Evolutionary conservation across 345 rosid genomes (phyloP).

Genomic region (Salix viminalis): DNA sequence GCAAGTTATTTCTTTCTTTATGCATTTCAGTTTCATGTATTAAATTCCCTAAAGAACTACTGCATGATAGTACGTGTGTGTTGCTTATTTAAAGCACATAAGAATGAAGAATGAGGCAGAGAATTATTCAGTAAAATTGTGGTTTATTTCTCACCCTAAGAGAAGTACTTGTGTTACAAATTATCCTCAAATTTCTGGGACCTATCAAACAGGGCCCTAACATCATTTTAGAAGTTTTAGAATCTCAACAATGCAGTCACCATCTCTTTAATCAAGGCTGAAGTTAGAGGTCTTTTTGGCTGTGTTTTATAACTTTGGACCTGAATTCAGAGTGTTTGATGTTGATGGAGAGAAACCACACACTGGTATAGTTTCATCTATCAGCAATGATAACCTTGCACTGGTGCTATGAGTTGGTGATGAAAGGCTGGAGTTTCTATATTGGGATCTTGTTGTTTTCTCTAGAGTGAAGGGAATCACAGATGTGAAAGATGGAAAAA

Average conservation of each 20-base stretch:
- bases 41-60: too few relatives aligned
- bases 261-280: conserved; percentile 79
- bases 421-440: conserved; percentile 93
- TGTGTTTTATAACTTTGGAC: conserved; percentile 93
- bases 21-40: too few relatives aligned
- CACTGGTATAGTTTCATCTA: conserved; percentile 90
- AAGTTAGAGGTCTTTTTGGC: conserved; percentile 96
- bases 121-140: too few relatives aligned
- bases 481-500: conserved; percentile 88
- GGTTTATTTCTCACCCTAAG: too few relatives aligned
- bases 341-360: conserved; percentile 95
- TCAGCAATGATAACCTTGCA: conserved; percentile 81
- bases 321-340: conserved; percentile 78
- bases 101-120: too few relatives aligned
- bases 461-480: conserved; percentile 95
- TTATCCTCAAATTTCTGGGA: too few relatives aligned
- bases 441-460: conserved; percentile 90
- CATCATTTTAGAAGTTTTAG: conserved; percentile 87
- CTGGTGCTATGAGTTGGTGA: conserved; percentile 90
- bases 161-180: too few relatives aligned
- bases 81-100: too few relatives aligned
- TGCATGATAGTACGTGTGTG: too few relatives aligned
- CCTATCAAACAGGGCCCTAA: conserved; percentile 89
- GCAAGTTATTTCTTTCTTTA: too few relatives aligned
- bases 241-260: conserved; percentile 87